Conservation (phyloP, 2,329 filamentous ascomycete genomes). For the Orbilia quercus region DNA sequence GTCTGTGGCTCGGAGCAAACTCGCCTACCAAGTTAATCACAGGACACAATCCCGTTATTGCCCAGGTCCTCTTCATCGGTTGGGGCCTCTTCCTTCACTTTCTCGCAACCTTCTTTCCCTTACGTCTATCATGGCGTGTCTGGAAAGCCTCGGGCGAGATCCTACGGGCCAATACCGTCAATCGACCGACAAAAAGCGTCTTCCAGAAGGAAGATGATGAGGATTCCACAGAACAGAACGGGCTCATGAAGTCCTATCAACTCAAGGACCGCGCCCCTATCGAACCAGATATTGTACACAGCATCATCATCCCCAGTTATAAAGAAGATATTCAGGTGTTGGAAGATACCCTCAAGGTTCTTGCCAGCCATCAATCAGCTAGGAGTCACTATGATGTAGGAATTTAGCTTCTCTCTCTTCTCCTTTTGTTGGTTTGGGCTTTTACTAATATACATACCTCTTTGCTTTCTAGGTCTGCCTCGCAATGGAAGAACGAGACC, state of each 20-base stretch:
- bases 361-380: constrained; percentile 75
- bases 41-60: constrained; percentile 40
- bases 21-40: constrained; percentile 52
- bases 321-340: constrained; percentile 77
- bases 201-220: constrained; percentile 59
- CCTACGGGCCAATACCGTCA: constrained; percentile 66
- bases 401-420: constrained; percentile 58
- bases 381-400: constrained; percentile 75
- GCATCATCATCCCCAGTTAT: constrained; percentile 78
- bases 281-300: constrained; percentile 69
- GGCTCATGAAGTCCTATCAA: constrained; percentile 66
- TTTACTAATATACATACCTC: constrained; percentile 50
- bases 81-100: constrained; percentile 75
- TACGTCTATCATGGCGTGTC: constrained; percentile 73
- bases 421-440: constrained; percentile 52
- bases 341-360: constrained; percentile 74
- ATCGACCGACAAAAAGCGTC: constrained; percentile 66
- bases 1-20: constrained; percentile 36
- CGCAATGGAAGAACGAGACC: constrained; percentile 78
- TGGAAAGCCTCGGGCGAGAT: constrained; percentile 70
- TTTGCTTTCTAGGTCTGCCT: constrained; percentile 72
- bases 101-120: constrained; percentile 72
- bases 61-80: constrained; percentile 68
- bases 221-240: constrained; percentile 66
- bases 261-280: constrained; percentile 66